These are phyloP conservation scores for Thermochaetoides thermophila DNA, from an alignment of 495 filamentous ascomycete species.

Conservation along the genomic window DNA sequence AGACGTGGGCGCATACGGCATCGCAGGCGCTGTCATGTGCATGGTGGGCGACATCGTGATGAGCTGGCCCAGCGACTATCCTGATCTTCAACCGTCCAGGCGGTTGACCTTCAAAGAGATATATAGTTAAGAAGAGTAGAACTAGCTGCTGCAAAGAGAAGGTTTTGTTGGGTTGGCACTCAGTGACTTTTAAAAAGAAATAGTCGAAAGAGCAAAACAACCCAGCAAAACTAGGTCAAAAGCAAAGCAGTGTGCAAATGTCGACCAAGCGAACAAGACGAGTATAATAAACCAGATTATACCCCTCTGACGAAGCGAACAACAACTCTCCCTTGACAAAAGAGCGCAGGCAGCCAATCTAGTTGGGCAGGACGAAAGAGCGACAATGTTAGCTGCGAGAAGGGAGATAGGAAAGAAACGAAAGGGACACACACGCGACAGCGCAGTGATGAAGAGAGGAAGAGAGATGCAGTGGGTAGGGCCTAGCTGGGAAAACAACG, in stretches of 20 bases:
- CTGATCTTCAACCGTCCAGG: too few species aligned
- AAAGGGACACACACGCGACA: conserved; percentile 32
- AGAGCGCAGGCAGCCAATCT: conserved; percentile 41
- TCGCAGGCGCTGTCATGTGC: conserved; percentile 29
- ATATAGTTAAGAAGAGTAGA: conserved; percentile 17
- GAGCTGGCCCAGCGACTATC: conserved; percentile 9
- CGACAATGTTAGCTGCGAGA: conserved; percentile 37
- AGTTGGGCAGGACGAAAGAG: conserved; percentile 43
- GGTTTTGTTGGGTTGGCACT: too few species aligned
- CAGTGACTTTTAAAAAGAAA: too few species aligned
- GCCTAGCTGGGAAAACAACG: conserved; percentile 24
- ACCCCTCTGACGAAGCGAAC: too few species aligned
- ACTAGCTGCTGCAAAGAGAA: conserved; percentile 26
- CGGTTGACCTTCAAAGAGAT: conserved; percentile 10
- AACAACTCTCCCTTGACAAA: conserved; percentile 30
- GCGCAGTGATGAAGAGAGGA: conserved; percentile 22
- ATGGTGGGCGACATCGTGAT: conserved; percentile 32
- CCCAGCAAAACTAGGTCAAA: too few species aligned
- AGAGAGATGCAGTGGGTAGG: conserved; percentile 23
- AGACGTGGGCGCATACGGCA: conserved; percentile 28
- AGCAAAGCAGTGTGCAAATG: conserved; percentile 12
- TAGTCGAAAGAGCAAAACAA: too few species aligned
- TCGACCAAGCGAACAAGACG: conserved; percentile 12
- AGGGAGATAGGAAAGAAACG: conserved; percentile 27
- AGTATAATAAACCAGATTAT: conserved; percentile 30